These are phyloP conservation scores for Violaceomyces palustris DNA, from an alignment of 1,284 basidiomycete species.

Conservation along the genomic window DNA sequence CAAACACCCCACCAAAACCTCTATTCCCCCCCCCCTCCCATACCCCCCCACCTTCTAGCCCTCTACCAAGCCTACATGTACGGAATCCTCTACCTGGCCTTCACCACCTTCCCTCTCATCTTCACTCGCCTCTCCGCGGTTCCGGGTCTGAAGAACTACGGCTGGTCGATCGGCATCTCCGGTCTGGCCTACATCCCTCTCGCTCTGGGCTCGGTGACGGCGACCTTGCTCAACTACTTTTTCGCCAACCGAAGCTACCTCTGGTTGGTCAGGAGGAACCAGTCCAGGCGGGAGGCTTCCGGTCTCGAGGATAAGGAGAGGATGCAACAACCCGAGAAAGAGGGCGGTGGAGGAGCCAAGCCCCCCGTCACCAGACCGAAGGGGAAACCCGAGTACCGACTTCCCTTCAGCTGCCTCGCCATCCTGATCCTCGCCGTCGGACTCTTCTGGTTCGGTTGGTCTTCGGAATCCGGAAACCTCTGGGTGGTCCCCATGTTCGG, in stretches of 20 bases:
- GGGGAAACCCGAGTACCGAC: slow-evolving; percentile 42
- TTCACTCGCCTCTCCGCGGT: background rate
- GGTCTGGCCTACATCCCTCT: slow-evolving; percentile 55
- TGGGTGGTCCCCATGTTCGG: slow-evolving; percentile 36
- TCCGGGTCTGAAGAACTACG: slow-evolving; percentile 54
- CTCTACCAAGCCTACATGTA: slow-evolving; percentile 57
- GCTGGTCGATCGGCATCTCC: slow-evolving; percentile 52
- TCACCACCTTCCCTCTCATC: slow-evolving; percentile 44
- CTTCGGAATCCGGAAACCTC: slow-evolving; percentile 26
- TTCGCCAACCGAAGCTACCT: slow-evolving; percentile 56
- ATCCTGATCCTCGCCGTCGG: slow-evolving; percentile 56
- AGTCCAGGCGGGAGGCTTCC: background rate
- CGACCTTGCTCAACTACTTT: slow-evolving; percentile 52
- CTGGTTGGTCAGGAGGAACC: slow-evolving; percentile 7
- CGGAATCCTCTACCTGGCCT: slow-evolving; percentile 54
- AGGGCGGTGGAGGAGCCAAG: too few relatives aligned
- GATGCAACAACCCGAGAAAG: too few relatives aligned
- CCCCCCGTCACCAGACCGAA: slow-evolving; percentile 3
- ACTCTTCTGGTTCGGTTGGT: slow-evolving; percentile 53
- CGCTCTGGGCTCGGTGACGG: slow-evolving; percentile 54
- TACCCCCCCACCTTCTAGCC: too few relatives aligned
- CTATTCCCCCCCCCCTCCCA: too few relatives aligned
- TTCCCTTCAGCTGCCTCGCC: slow-evolving; percentile 55
- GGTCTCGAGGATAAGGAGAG: too few relatives aligned
- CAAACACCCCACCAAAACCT: too few relatives aligned